These are phyloP conservation scores for Didymella pomorum DNA, from an alignment of 2,329 filamentous ascomycete genomes.

Conservation along the genomic window DNA sequence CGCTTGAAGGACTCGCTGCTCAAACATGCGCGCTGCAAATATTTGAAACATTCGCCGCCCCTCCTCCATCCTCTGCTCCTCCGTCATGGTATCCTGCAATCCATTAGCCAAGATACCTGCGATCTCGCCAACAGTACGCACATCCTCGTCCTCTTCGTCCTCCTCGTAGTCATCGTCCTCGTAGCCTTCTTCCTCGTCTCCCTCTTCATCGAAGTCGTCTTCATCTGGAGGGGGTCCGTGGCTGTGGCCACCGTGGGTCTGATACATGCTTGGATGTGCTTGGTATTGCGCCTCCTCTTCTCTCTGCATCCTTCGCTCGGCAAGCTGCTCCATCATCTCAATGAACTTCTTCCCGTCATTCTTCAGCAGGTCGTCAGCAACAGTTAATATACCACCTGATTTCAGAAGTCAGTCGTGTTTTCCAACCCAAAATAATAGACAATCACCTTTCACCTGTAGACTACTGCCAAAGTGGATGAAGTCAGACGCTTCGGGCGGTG, in stretches of 20 bases:
- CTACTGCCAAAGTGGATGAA: conserved; percentile 99
- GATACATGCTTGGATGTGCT: conserved; percentile 63
- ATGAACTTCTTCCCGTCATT: conserved; percentile 99
- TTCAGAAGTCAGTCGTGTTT: not conserved
- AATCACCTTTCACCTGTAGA: conserved; percentile 86
- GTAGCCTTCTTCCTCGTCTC: conserved; percentile 66
- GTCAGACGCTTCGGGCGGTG: conserved; percentile 75
- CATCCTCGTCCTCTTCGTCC: conserved; percentile 47
- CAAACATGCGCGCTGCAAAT: conserved; percentile 98
- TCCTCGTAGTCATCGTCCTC: conserved; percentile 66
- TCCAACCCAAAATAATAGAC: not conserved
- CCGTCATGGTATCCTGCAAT: conserved; percentile 88
- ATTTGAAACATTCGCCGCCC: conserved; percentile 99
- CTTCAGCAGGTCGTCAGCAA: conserved; percentile 96
- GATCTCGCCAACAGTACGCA: conserved; percentile 33
- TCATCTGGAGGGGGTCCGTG: conserved; percentile 72
- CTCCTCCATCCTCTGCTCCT: conserved; percentile 99
- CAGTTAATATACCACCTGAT: conserved; percentile 93
- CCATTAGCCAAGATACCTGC: conserved; percentile 35
- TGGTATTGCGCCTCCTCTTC: conserved; percentile 84
- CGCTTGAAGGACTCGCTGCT: conserved; percentile 94
- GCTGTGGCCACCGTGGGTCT: conserved; percentile 65
- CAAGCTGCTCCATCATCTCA: conserved; percentile 99
- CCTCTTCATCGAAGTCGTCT: conserved; percentile 78
- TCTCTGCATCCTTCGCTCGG: conserved; percentile 94